Base-by-base conservation (phyloP, 257 asterid species). In the Ilex asprella region DNA sequence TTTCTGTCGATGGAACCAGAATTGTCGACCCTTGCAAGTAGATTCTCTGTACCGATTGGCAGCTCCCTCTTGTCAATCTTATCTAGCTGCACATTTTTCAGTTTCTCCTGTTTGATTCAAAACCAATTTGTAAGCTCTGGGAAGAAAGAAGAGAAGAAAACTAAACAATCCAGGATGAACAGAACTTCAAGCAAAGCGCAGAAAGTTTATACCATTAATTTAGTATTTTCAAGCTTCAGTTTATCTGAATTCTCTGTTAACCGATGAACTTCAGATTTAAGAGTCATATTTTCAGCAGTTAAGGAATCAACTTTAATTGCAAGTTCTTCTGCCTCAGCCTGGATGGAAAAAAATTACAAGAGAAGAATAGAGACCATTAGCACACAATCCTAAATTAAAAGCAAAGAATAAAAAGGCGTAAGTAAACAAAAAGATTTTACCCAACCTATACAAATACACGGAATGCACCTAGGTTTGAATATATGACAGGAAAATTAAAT, bases 321-420 rank as follows among this genome's bases (percentile, higher is more conserved):
- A 50, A 93, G 82, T 71, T 93, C 99, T 76, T 82, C 99, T 4
- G 95, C 67, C 85, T 93, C 97, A 1, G 97, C 97, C 97, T 93
- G 82, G 21, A 55, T 10, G 41, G 46, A 30, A 32, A 47, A 50
- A 32, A 55, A 39, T 15, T 16, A 32, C 13, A 21, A 21, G 27
- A 21, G 27, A 21, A 21, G 27, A 21, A 21, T 21, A 21, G 27
- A 21, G 27, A 21, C 27, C 27, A 21, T 21, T 21, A 21, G 27
- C 27, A 21, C 27, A 21, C 27, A 21, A 21, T 21, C 27, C 27
- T 21, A 21, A 21, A 21, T 21, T 21, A 21, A 21, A 21, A 39
- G 50, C 52, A 14, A 58, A 16, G 21, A 3, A 59, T 39, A 31
- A 49, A 15, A 13, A 41, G 52, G 15, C 11, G 10, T 10, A 44